Conservation (phyloP, 2,329 filamentous ascomycete species). For the Verticillium nonalfalfae region DNA sequence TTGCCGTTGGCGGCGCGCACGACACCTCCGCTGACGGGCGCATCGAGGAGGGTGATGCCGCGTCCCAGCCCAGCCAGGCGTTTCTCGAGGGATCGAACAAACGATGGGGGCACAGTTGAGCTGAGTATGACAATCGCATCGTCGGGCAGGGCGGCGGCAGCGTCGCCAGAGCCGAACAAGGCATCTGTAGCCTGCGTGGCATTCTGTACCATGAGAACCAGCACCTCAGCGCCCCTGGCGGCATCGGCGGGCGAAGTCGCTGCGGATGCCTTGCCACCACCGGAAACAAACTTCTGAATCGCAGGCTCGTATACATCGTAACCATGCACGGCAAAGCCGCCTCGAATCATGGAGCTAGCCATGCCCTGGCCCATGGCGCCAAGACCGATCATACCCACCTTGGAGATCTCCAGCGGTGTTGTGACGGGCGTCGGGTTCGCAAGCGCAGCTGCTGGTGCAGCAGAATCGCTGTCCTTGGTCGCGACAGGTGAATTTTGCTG, state of each 20-base stretch:
- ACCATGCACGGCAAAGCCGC: constrained; percentile 45
- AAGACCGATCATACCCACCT: constrained; percentile 59
- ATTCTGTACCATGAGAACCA: constrained; percentile 30
- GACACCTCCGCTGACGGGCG: constrained; percentile 20
- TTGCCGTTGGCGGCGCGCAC: constrained; percentile 51
- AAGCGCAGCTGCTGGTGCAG: neutral
- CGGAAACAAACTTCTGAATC: constrained; percentile 19
- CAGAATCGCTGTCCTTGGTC: constrained; percentile 4
- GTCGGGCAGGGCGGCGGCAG: constrained; percentile 16
- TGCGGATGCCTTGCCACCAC: constrained; percentile 14
- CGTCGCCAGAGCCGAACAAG: constrained; percentile 22
- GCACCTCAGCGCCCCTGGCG: constrained; percentile 18
- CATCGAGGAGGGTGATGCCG: constrained; percentile 21
- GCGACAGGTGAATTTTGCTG: constrained; percentile 11
- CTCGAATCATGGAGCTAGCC: constrained; percentile 65
- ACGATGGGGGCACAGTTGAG: constrained; percentile 27
- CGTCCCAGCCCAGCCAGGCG: constrained; percentile 14
- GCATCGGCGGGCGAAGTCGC: constrained; percentile 20
- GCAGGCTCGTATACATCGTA: constrained; percentile 24
- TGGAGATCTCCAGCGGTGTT: constrained; percentile 18
- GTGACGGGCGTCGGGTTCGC: constrained; percentile 10
- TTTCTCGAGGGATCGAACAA: constrained; percentile 14
- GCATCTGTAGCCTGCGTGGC: constrained; percentile 22
- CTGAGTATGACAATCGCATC: constrained; percentile 24
- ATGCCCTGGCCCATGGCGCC: constrained; percentile 80